These are phyloP conservation scores for Neohortaea acidophila DNA, from an alignment of 495 filamentous ascomycete genomes.

Conservation along the genomic window DNA sequence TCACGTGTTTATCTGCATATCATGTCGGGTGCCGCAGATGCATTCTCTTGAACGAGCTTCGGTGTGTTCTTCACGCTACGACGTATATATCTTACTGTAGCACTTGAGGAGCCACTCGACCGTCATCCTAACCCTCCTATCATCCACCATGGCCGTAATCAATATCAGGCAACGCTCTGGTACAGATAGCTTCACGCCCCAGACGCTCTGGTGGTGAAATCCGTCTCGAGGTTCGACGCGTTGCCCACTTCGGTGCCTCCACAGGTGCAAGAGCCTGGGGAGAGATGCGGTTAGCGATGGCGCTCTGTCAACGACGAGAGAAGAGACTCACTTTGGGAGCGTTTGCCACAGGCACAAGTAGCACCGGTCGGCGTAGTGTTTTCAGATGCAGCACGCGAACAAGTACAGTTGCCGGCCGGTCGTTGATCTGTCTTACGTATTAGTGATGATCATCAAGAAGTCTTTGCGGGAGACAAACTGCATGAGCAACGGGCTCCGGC, in stretches of 20 bases:
- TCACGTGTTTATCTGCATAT: too few species aligned
- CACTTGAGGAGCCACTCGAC: too few species aligned
- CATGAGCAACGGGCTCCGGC: slow-evolving; percentile 73
- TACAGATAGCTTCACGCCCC: too few species aligned
- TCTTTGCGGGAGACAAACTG: slow-evolving; percentile 36
- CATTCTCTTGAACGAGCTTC: too few species aligned
- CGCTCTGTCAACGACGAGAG: too few species aligned
- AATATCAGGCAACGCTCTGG: too few species aligned
- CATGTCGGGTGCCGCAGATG: too few species aligned
- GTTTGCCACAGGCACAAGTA: slow-evolving; percentile 62
- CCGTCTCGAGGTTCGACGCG: slow-evolving; percentile 39
- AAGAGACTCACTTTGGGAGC: slow-evolving; percentile 45
- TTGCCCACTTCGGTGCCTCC: slow-evolving; percentile 49
- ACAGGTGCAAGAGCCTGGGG: slow-evolving; percentile 63
- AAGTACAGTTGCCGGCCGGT: slow-evolving; percentile 68
- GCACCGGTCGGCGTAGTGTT: slow-evolving; percentile 44
- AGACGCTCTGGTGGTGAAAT: slow-evolving; percentile 48
- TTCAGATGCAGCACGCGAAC: slow-evolving; percentile 57
- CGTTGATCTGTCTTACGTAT: slow-evolving; percentile 39
- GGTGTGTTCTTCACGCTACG: too few species aligned
- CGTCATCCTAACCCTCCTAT: not conserved
- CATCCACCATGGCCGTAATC: not conserved
- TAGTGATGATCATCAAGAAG: slow-evolving; percentile 2
- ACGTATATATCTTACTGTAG: too few species aligned
- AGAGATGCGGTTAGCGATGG: not conserved